phyloP scores from a whole-genome alignment of 106 monocot species.

The Alisma plantagoaquatica region DNA sequence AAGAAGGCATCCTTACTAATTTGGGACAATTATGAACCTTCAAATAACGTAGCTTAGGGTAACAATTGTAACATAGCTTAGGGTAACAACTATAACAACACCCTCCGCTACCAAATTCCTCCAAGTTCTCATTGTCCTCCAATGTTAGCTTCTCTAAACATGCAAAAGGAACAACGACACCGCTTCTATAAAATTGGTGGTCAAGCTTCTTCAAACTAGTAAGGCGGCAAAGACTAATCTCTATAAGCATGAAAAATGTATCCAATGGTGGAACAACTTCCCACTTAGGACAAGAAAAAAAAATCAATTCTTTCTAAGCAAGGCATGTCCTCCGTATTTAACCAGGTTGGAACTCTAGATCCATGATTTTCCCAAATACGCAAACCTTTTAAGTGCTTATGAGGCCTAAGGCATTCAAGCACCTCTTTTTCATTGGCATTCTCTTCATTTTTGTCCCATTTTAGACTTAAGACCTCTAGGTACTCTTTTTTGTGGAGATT shows the following conservation, averaged over 20 bases:
- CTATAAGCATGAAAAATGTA: not conserved
- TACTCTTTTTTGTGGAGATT: not conserved
- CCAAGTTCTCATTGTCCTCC: not conserved
- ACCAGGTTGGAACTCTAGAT: not conserved
- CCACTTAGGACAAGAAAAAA: not conserved
- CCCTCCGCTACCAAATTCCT: not conserved
- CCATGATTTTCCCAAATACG: not conserved
- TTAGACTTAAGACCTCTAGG: not conserved
- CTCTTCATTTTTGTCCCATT: not conserved
- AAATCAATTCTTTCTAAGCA: not conserved
- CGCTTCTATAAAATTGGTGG: not conserved
- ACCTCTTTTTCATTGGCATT: conserved; percentile 3
- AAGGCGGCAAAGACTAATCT: not conserved
- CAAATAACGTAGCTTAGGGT: not conserved
- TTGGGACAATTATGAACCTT: not conserved
- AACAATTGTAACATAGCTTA: too few relatives aligned
- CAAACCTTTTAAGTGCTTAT: not conserved
- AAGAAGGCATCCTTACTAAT: not conserved
- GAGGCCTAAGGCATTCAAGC: conserved; percentile 2
- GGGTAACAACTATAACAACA: too few relatives aligned
- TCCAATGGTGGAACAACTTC: not conserved
- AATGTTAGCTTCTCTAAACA: conserved; percentile 1
- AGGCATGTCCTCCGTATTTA: not conserved
- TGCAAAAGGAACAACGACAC: not conserved
- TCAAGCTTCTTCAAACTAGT: not conserved